Base-by-base conservation (phyloP, 495 filamentous ascomycete genomes). In the Glarea lozoyensis region DNA sequence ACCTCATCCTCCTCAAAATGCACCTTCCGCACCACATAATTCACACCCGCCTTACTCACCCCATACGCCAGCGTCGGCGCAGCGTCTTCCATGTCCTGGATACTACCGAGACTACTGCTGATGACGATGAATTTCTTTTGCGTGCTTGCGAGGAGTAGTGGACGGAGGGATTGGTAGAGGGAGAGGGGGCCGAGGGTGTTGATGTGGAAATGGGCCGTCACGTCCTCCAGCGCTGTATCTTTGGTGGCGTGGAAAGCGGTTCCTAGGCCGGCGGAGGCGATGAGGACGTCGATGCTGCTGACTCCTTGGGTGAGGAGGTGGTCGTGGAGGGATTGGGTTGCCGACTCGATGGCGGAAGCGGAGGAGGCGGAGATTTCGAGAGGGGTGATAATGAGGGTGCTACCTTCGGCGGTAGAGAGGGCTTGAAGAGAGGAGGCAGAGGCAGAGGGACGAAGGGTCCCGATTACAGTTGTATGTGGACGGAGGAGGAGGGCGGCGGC, bases 11-110 rank as follows among this genome's bases (percentile, higher is more conserved):
- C 45, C 52, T 69, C 68, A 13, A 54, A 50, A 57, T 69, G 54
- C n/a, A 65, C 53, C 46, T 63, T 65, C 37, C 52, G 53, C 1
- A 64, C 45, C 19, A 71, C 38, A 46, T 58, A 69, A 46, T 71
- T 68, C 15, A 59, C 54, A 7, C 56, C 62, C 11, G 48, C 65
- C 50, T 69, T 71, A 13, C 59, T 61, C 23, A 60, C 46, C 11
- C 65, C 67, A 52, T 69, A 69, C 23, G 55, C 58, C 18, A 56
- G 22, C 15, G 38, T 43, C 0, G 59, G 58, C 10, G 51, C 29
- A 30, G 49, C 53, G 9, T 30, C 35, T 19, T 54, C 60, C 41
- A 62, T 25, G 0, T 20, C 18, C 0, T 37, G 51, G 35, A 68
- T 65, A 37, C 57, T 60, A 4, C 61, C 65, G 20, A 66, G 25